Evolutionary conservation across 1,284 basidiomycete species (phyloP).

Genomic region (Phellopilus nigrolimitatus): DNA sequence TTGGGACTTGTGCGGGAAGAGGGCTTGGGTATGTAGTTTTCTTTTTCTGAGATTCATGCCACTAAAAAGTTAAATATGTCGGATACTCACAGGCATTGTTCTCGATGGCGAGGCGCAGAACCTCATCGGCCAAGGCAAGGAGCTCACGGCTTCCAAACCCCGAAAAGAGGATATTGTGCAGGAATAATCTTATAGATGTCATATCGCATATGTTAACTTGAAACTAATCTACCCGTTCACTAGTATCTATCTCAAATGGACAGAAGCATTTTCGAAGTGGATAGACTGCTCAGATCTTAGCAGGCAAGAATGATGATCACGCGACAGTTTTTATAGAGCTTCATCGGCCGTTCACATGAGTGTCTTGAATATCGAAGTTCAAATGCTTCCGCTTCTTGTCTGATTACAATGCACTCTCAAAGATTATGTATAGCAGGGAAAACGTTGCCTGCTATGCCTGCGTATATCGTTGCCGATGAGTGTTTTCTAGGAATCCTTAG

Average conservation of each 20-base stretch:
- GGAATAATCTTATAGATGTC: slow-evolving; percentile 39
- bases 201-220: slow-evolving; percentile 10
- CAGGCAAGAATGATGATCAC: no score
- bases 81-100: slow-evolving; percentile 48
- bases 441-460: no score
- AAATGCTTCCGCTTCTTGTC: neutral
- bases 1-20: slow-evolving; percentile 76
- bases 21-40: slow-evolving; percentile 53
- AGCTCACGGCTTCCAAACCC: slow-evolving; percentile 72
- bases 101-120: slow-evolving; percentile 71
- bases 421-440: no score
- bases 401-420: no score
- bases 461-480: no score
- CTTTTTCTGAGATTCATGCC: slow-evolving; percentile 6
- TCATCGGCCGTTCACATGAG: slow-evolving; percentile 1
- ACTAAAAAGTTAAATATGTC: slow-evolving; percentile 18
- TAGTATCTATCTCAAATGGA: no score
- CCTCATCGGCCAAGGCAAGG: slow-evolving; percentile 68
- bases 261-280: no score
- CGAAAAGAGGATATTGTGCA: slow-evolving; percentile 86
- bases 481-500: no score
- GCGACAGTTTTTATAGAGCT: no score
- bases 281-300: no score
- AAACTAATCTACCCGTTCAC: neutral
- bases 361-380: no score